Conservation (phyloP, 2,329 filamentous ascomycete genomes). For the Aspergillus sp. region DNA sequence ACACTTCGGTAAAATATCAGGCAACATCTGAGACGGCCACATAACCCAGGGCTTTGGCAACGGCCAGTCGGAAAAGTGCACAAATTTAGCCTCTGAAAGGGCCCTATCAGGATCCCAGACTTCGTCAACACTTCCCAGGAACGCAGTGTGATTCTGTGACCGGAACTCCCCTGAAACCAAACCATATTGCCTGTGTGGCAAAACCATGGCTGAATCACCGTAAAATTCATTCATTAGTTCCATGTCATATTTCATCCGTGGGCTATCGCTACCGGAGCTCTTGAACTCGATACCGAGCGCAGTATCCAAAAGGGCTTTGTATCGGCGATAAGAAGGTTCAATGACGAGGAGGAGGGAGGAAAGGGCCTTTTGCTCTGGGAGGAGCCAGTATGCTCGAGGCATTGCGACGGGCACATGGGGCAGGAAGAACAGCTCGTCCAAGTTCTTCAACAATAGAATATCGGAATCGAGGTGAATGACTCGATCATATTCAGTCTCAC, state of each 20-base stretch:
- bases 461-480: constrained; percentile 64
- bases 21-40: constrained; percentile 36
- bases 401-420: constrained; percentile 63
- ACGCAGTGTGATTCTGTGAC: constrained; percentile 50
- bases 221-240: constrained; percentile 66
- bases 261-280: constrained; percentile 11
- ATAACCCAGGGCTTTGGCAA: constrained; percentile 64
- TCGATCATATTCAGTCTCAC: constrained; percentile 62
- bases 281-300: constrained; percentile 16
- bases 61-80: constrained; percentile 73
- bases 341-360: constrained; percentile 64
- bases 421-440: constrained; percentile 71
- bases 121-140: constrained; percentile 52
- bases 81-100: constrained; percentile 61
- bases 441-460: constrained; percentile 58
- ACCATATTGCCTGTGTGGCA: constrained; percentile 64
- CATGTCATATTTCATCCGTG: constrained; percentile 57
- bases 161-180: constrained; percentile 65
- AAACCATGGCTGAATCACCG: constrained; percentile 56
- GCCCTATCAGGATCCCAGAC: constrained; percentile 59
- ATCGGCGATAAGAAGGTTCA: constrained; percentile 56
- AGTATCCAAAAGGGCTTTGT: constrained; percentile 27
- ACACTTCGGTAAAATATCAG: constrained; percentile 34
- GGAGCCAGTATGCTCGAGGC: constrained; percentile 70
- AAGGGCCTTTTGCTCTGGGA: constrained; percentile 54